Percentiles rank a stretch among this genome's conserved stretches.
Evolutionary conservation across 495 filamentous ascomycete species (phyloP).

Genomic region (Mytilinidion resinicola): DNA sequence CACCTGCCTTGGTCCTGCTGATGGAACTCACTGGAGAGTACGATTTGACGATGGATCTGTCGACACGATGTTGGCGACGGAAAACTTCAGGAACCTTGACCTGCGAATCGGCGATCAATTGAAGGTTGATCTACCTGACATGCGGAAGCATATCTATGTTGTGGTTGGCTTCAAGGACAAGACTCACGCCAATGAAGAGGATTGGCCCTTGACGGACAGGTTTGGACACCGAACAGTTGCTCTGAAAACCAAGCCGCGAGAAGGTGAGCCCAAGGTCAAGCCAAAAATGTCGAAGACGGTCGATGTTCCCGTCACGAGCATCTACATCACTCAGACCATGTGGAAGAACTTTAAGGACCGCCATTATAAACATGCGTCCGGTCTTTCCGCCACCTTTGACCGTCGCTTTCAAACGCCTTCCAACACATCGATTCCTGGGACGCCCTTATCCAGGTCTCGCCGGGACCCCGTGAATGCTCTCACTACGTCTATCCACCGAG

Average conservation of each 20-base stretch:
- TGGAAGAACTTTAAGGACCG: conserved; percentile 33
- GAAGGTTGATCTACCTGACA: conserved; percentile 35
- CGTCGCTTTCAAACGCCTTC: conserved; percentile 24
- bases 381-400: neutral
- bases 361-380: conserved; percentile 15
- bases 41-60: conserved; percentile 40
- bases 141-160: conserved; percentile 35
- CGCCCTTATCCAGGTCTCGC: conserved; percentile 28
- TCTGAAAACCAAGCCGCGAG: conserved; percentile 29
- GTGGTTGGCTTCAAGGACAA: conserved; percentile 35
- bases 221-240: conserved; percentile 30
- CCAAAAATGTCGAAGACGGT: conserved; percentile 7
- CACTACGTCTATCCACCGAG: conserved; percentile 7
- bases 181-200: conserved; percentile 12
- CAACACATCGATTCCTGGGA: conserved; percentile 13
- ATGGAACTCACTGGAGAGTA: conserved; percentile 17
- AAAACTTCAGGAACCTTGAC: conserved; percentile 30
- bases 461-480: conserved; percentile 8
- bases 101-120: conserved; percentile 36
- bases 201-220: conserved; percentile 30
- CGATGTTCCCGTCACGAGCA: conserved; percentile 28
- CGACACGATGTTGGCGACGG: conserved; percentile 18
- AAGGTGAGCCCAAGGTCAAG: conserved; percentile 20
- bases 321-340: conserved; percentile 36
- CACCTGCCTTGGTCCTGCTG: conserved; percentile 30